phyloP scores from a whole-genome alignment of 768 basidiomycete species.

The Lentinula sp. region DNA sequence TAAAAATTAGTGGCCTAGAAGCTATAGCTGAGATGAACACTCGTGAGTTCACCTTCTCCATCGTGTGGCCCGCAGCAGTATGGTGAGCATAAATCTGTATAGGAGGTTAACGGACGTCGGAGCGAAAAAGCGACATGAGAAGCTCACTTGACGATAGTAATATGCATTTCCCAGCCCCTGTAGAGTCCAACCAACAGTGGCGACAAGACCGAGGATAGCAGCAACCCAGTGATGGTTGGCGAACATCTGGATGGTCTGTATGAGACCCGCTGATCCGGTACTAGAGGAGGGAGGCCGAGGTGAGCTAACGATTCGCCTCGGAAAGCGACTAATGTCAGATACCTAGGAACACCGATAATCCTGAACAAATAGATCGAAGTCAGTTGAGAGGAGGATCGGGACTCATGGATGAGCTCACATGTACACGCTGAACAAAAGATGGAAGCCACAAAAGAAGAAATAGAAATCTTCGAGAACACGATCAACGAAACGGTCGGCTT shows the following conservation, averaged over 20 bases:
- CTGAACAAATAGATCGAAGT: constrained; percentile 31
- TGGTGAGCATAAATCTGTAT: constrained; percentile 71
- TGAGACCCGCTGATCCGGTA: constrained; percentile 92
- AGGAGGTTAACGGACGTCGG: constrained; percentile 9
- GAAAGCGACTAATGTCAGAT: constrained; percentile 17
- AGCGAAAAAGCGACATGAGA: constrained; percentile 8
- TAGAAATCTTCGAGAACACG: constrained; percentile 65
- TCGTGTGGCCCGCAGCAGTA: constrained; percentile 78
- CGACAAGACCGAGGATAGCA: constrained; percentile 72
- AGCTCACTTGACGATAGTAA: constrained; percentile 70
- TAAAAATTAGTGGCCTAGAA: constrained; percentile 6
- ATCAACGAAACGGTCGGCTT: constrained; percentile 19
- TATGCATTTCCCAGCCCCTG: constrained; percentile 80
- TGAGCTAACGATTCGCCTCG: constrained; percentile 19
- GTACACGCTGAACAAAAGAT: constrained; percentile 88
- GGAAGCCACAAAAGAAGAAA: constrained; percentile 95
- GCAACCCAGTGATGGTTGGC: constrained; percentile 65
- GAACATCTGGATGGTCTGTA: constrained; percentile 86
- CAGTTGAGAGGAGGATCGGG: constrained; percentile 12
- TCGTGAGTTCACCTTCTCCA: constrained; percentile 61
- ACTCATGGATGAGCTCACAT: constrained; percentile 48
- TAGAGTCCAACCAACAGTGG: constrained; percentile 82
- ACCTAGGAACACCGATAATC: constrained; percentile 92
- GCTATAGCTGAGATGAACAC: constrained; percentile 12
- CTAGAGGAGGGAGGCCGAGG: constrained; percentile 28